Base-by-base conservation (phyloP, 148 eudicot genomes). In the Persicaria maculosa region DNA sequence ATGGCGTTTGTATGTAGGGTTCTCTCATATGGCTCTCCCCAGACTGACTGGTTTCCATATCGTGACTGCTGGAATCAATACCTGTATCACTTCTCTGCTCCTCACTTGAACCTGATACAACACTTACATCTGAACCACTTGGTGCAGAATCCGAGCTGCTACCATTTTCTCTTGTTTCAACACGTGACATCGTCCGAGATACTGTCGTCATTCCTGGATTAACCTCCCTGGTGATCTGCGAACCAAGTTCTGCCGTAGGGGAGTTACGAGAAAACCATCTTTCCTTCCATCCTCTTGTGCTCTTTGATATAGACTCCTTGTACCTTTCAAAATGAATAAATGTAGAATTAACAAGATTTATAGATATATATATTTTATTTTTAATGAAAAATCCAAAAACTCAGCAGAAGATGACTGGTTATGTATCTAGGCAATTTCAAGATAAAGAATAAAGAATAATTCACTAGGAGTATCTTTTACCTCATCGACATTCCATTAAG, bases 211-310 rank as follows among this genome's bases (percentile, higher is more conserved):
- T 83, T 74, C 86, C 87, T 20, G 84, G 81, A 80, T 86, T 81
- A 61, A 79, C 82, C 77, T 88, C 95, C 75, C 89, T 81, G 69
- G 84, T 85, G 57, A 79, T 88, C 73, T 90, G 70, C 40, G 70
- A 40, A 62, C 83, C 84, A 64, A 78, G 79, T 72, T 91, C 93
- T 2, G 86, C 73, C 74, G 71, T 64, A 50, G 89, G 77, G 73
- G 79, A 80, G 82, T 85, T 94, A 50, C 97, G 98, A 40, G 93
- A 82, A 81, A 94, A 91, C 79, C 94, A 85, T 77, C 85, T 90
- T 82, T 94, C 98, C 82, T 90, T 94, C 98, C 97, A 92, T 44
- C 93, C 90, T 77, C 85, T 81, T 7, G 97, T 92, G 82, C 88
- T 88, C 84, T 94, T 94, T 19, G 93, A 83, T 72, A 94, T 94